Percentiles rank a stretch among this genome's conserved stretches.
phyloP scores from a whole-genome alignment of 2,329 filamentous ascomycete species.

The Ramularia collo-cygni region DNA sequence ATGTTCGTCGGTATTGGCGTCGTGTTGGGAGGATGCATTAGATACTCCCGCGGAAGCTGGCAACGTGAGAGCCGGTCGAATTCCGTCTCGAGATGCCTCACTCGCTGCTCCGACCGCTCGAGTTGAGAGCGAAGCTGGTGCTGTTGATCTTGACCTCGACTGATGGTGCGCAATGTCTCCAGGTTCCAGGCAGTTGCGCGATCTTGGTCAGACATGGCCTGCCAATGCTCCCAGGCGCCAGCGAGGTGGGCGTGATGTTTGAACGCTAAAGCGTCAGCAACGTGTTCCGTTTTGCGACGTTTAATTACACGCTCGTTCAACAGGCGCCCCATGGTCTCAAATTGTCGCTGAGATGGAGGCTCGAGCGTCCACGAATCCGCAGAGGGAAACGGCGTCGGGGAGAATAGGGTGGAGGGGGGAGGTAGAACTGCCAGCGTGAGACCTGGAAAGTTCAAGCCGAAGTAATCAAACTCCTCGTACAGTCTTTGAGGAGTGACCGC shows the following conservation, averaged over 20 bases:
- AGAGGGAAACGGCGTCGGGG: constrained; percentile 70
- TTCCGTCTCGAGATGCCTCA: constrained; percentile 35
- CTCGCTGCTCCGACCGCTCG: constrained; percentile 35
- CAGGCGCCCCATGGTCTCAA: constrained; percentile 52
- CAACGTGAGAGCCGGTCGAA: constrained; percentile 29
- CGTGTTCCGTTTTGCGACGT: constrained; percentile 25
- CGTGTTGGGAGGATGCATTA: constrained; percentile 29
- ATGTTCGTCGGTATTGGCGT: constrained; percentile 33
- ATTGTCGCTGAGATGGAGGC: constrained; percentile 67
- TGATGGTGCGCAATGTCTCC: constrained; percentile 41
- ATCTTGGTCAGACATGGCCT: constrained; percentile 48
- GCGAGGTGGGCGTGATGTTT: constrained; percentile 68
- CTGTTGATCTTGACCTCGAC: constrained; percentile 34
- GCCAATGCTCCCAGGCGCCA: constrained; percentile 74
- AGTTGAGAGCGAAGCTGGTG: constrained; percentile 33
- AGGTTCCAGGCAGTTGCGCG: constrained; percentile 40
- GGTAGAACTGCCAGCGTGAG: constrained; percentile 76
- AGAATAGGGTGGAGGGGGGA: constrained; percentile 74
- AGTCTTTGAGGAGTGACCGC: constrained; percentile 33
- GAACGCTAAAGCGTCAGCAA: constrained; percentile 55
- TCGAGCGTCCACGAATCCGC: constrained; percentile 73
- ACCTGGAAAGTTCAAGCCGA: constrained; percentile 77
- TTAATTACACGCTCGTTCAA: constrained; percentile 27
- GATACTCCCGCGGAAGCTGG: constrained; percentile 30
- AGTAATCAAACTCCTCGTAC: constrained; percentile 71